Conservation (phyloP, 345 rosid genomes). For the Sapria himalayana region DNA sequence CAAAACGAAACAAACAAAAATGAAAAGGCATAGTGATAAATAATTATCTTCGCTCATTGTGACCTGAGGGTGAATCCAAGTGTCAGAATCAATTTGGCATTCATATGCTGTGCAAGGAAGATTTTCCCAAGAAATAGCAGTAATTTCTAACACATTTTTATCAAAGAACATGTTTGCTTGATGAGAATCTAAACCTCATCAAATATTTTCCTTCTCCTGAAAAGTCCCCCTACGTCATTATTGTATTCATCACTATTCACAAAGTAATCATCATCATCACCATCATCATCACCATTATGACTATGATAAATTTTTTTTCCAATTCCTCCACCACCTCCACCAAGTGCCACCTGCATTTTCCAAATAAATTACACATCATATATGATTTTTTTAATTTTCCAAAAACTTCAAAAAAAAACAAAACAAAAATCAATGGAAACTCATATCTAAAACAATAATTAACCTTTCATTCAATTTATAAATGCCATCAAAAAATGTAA, state of each 20-base stretch:
- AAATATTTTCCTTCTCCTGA: conserved; percentile 57
- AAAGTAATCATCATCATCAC: conserved; percentile 81
- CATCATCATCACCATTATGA: conserved; percentile 95
- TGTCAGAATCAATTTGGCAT: conserved; percentile 2
- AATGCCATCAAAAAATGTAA: too few relatives aligned
- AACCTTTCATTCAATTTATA: too few relatives aligned
- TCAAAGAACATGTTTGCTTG: conserved; percentile 1
- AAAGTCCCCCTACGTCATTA: conserved; percentile 80
- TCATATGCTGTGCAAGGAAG: too few relatives aligned
- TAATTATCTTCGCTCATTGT: too few relatives aligned
- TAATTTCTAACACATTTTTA: too few relatives aligned
- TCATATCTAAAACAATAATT: too few relatives aligned
- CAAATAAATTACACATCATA: too few relatives aligned
- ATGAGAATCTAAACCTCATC: conserved; percentile 43
- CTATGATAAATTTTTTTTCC: conserved; percentile 72
- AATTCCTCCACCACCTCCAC: conserved; percentile 87
- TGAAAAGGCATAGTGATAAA: too few relatives aligned
- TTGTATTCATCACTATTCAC: conserved; percentile 82
- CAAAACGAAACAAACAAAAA: conserved; percentile 8
- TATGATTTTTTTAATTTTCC: too few relatives aligned
- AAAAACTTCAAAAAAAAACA: too few relatives aligned
- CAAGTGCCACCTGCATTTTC: conserved; percentile 48
- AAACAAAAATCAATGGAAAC: too few relatives aligned
- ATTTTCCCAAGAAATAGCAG: not conserved
- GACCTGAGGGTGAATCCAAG: conserved; percentile 2